Conservation (phyloP, 768 basidiomycete genomes). For the Boletus subcaerulescens region DNA sequence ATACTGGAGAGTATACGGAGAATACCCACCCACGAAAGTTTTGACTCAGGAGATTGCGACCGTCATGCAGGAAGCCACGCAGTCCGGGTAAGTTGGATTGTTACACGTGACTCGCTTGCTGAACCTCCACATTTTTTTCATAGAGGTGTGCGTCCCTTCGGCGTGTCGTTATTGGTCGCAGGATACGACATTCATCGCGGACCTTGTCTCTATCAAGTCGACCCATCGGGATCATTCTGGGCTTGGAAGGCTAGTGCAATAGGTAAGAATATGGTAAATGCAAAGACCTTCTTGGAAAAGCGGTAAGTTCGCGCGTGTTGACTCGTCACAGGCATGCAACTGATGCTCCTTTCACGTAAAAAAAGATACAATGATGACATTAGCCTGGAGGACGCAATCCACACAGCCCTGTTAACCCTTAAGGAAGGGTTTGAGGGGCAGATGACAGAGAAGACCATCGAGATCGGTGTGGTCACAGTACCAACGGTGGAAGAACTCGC, state of each 20-base stretch:
- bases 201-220: constrained; percentile 96
- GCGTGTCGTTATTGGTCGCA: constrained; percentile 94
- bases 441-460: constrained; percentile 99
- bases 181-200: constrained; percentile 96
- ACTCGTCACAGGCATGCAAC: constrained; percentile 18
- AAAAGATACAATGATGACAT: constrained; percentile 99
- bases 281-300: constrained; percentile 99
- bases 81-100: constrained; percentile 72
- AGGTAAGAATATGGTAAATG: constrained; percentile 99
- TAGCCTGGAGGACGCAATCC: constrained; percentile 97
- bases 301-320: constrained; percentile 55
- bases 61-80: constrained; percentile 98
- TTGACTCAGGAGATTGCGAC: constrained; percentile 97
- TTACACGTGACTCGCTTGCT: constrained; percentile 23
- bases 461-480: constrained; percentile 94
- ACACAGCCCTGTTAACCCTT: constrained; percentile 94
- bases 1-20: constrained; percentile 99
- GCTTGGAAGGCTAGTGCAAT: constrained; percentile 99
- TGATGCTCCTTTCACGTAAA: constrained; percentile 35
- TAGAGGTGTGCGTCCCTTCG: constrained; percentile 98
- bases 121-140: constrained; percentile 35
- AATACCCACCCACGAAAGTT: constrained; percentile 96
- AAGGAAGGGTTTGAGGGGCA: constrained; percentile 99
- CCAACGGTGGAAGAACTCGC: constrained; percentile 60
- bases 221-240: constrained; percentile 99